Evolutionary conservation across 352 stramenopile species (phyloP).

Genomic region (Elongisporangium prolatum): DNA sequence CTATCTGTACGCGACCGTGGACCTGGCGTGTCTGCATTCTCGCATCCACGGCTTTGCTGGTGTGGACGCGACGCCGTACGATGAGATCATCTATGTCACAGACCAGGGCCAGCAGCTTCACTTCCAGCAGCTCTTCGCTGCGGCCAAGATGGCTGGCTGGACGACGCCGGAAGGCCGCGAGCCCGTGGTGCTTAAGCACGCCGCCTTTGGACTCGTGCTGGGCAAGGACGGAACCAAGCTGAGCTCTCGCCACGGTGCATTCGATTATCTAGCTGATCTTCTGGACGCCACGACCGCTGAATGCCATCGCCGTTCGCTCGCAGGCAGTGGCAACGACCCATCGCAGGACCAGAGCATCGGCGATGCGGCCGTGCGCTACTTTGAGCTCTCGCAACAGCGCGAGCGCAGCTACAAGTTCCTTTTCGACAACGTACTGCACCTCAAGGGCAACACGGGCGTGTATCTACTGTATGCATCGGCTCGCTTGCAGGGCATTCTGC

Average conservation of each 20-base stretch:
- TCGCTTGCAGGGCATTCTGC: constrained; percentile 66
- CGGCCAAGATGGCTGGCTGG: constrained; percentile 49
- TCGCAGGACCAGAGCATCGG: constrained; percentile 52
- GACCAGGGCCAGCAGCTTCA: constrained; percentile 77
- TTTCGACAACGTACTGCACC: constrained; percentile 73
- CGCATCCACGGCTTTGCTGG: constrained; percentile 68
- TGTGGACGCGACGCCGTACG: constrained; percentile 60
- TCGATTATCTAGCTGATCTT: constrained; percentile 73
- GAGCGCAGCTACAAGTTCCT: constrained; percentile 86
- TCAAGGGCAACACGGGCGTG: constrained; percentile 82
- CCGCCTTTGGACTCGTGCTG: constrained; percentile 76
- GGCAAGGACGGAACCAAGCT: constrained; percentile 74
- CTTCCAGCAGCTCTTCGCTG: constrained; percentile 75
- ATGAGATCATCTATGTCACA: constrained; percentile 80
- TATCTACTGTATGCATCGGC: constrained; percentile 83
- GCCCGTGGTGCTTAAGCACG: constrained; percentile 59
- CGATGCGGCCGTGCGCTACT: constrained; percentile 78
- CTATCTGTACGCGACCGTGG: constrained; percentile 76
- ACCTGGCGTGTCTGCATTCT: constrained; percentile 65
- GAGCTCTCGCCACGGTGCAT: constrained; percentile 76
- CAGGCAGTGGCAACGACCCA: constrained; percentile 17
- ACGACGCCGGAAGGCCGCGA: constrained; percentile 16
- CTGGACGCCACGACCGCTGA: constrained; percentile 60
- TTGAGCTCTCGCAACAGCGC: constrained; percentile 78
- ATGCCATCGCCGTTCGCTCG: constrained; percentile 55